A percentile compares a stretch with the other conserved stretches of the same genome.
phyloP scores from a whole-genome alignment of 768 basidiomycete species.

The Hericium coralloides region DNA sequence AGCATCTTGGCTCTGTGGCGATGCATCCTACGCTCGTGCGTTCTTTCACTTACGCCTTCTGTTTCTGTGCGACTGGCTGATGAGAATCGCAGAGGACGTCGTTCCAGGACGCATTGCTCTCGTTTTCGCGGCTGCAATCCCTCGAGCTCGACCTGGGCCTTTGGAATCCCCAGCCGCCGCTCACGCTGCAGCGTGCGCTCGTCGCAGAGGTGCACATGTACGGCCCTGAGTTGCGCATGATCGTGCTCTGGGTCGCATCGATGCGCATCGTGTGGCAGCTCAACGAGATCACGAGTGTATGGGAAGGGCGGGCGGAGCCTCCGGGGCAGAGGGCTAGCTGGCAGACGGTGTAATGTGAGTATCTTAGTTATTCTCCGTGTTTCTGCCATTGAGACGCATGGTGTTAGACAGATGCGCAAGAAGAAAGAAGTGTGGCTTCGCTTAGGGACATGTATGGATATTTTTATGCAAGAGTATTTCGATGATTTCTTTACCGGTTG shows the following conservation, averaged over 20 bases:
- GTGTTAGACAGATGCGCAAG: no score
- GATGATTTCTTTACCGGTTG: no score
- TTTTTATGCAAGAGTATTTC: no score
- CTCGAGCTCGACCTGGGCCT: slow-evolving; percentile 29
- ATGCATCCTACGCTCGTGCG: slow-evolving; percentile 27
- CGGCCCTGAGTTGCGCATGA: slow-evolving; percentile 24
- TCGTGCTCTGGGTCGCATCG: slow-evolving; percentile 26
- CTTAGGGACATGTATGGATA: no score
- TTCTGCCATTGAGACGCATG: no score
- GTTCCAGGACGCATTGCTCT: slow-evolving; percentile 26
- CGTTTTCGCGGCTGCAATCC: slow-evolving; percentile 24
- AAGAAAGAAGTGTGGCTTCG: no score
- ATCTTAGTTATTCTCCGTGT: background rate
- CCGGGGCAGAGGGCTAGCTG: background rate
- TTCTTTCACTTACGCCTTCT: background rate
- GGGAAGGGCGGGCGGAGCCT: slow-evolving; percentile 5
- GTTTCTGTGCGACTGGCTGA: background rate
- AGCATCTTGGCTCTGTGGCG: slow-evolving; percentile 30
- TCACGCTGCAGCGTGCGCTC: slow-evolving; percentile 26
- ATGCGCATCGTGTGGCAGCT: slow-evolving; percentile 18
- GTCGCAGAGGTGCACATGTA: slow-evolving; percentile 31
- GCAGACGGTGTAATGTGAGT: background rate
- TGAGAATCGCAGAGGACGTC: slow-evolving; percentile 20
- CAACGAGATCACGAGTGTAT: slow-evolving; percentile 12
- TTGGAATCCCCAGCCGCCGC: slow-evolving; percentile 26